A percentile compares a stretch with the other conserved stretches of the same genome.
These are phyloP conservation scores for Hanseniaspora hatyaiensis DNA, from an alignment of 805 yeast genomes.

Conservation along the genomic window DNA sequence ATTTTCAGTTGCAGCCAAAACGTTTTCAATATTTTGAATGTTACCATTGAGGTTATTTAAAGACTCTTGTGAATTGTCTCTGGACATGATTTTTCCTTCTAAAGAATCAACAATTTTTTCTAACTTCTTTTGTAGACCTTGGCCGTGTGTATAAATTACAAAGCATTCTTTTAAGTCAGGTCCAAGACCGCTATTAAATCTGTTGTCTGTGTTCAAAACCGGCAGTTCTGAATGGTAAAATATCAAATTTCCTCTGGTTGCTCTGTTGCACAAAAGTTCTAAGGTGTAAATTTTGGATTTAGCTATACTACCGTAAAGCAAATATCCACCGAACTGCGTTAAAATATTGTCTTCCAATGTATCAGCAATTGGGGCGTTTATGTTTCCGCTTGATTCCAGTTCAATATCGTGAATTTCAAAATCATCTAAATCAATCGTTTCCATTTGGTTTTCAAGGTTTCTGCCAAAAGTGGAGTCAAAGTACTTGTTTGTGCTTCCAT, in stretches of 20 bases:
- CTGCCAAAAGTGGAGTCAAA: slow-evolving; percentile 16
- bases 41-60: slow-evolving; percentile 35
- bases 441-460: slow-evolving; percentile 15
- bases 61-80: slow-evolving; percentile 29
- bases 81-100: slow-evolving; percentile 58
- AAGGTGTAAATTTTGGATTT: slow-evolving; percentile 57
- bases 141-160: slow-evolving; percentile 86
- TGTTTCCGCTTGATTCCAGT: neutral
- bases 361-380: slow-evolving; percentile 12
- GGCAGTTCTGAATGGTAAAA: slow-evolving; percentile 54
- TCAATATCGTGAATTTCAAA: slow-evolving; percentile 20
- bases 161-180: slow-evolving; percentile 64
- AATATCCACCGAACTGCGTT: slow-evolving; percentile 19
- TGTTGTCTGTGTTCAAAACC: neutral
- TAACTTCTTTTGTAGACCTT: slow-evolving; percentile 56
- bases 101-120: slow-evolving; percentile 78
- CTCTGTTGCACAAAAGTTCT: slow-evolving; percentile 82
- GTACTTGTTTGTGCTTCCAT: slow-evolving; percentile 17
- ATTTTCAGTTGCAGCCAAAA: slow-evolving; percentile 50
- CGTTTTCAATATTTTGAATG: slow-evolving; percentile 47
- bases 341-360: slow-evolving; percentile 12
- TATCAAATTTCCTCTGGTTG: slow-evolving; percentile 81
- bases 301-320: slow-evolving; percentile 64
- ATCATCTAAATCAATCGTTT: slow-evolving; percentile 8
- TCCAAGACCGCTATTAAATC: no score